A percentile compares a stretch with the other conserved stretches of the same genome.
Evolutionary conservation across 352 stramenopile genomes (phyloP).

Genomic region (Phytophthora citricola): DNA sequence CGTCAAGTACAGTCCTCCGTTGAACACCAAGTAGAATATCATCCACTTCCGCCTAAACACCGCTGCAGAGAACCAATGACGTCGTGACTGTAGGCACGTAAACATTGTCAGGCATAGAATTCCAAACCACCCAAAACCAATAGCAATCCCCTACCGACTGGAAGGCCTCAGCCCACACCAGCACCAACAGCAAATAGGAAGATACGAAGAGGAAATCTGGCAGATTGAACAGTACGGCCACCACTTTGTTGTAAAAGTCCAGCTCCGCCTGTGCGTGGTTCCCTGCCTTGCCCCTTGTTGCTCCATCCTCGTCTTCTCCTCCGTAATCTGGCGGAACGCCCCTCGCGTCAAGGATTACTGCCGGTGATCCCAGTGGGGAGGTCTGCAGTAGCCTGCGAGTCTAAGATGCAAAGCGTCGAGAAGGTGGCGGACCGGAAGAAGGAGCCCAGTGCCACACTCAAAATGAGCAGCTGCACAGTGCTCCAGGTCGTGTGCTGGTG

Average conservation of each 20-base stretch:
- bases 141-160: conserved; percentile 64
- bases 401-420: conserved; percentile 88
- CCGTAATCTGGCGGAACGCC: conserved; percentile 11
- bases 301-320: conserved; percentile 24
- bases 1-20: conserved; percentile 86
- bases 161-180: conserved; percentile 92
- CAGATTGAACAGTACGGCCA: conserved; percentile 92
- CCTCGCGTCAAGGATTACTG: conserved; percentile 26
- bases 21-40: conserved; percentile 94
- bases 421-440: conserved; percentile 89
- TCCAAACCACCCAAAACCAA: background rate
- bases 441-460: conserved; percentile 84
- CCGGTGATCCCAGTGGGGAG: conserved; percentile 37
- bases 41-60: conserved; percentile 90
- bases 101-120: conserved; percentile 11
- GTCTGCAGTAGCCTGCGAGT: conserved; percentile 73
- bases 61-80: conserved; percentile 90
- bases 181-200: conserved; percentile 90
- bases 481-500: conserved; percentile 79
- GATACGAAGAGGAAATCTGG: conserved; percentile 93
- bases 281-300: conserved; percentile 15
- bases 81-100: conserved; percentile 61
- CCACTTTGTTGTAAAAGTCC: conserved; percentile 92
- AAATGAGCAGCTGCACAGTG: conserved; percentile 83
- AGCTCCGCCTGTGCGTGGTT: conserved; percentile 65